Percentiles rank a stretch among this genome's conserved stretches.
These are phyloP conservation scores for Epithemia pelagica DNA, from an alignment of 108 stramenopile species.

Conservation along the genomic window DNA sequence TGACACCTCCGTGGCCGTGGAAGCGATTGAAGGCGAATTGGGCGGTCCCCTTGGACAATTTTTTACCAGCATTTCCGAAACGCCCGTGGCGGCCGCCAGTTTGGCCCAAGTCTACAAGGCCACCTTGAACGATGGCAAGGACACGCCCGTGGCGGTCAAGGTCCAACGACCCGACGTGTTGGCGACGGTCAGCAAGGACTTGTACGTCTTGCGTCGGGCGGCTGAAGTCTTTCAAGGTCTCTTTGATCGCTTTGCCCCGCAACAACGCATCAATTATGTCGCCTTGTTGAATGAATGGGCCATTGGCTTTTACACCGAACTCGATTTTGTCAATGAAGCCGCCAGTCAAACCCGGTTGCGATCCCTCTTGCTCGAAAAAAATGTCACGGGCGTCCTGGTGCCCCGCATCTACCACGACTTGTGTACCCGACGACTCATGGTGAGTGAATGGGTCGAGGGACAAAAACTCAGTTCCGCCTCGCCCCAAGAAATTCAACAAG, in stretches of 20 bases:
- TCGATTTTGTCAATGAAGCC: constrained; percentile 76
- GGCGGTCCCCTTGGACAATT: constrained; percentile 80
- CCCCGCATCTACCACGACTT: constrained; percentile 69
- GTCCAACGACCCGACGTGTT: constrained; percentile 83
- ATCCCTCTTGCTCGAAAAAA: constrained; percentile 45
- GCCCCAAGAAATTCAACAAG: constrained; percentile 47
- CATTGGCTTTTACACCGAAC: constrained; percentile 83
- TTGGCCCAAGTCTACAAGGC: constrained; percentile 87
- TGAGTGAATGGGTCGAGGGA: constrained; percentile 88
- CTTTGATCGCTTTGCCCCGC: constrained; percentile 83
- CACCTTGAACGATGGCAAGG: constrained; percentile 63
- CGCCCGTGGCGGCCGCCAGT: constrained; percentile 84
- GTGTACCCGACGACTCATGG: constrained; percentile 71
- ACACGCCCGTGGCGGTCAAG: constrained; percentile 83
- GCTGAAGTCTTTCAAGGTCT: constrained; percentile 86
- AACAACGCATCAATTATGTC: constrained; percentile 83
- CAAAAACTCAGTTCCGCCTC: constrained; percentile 57
- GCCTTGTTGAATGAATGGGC: constrained; percentile 85
- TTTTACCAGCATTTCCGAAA: constrained; percentile 78
- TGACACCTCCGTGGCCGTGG: constrained; percentile 70
- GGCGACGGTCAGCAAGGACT: constrained; percentile 76
- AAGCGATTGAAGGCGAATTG: constrained; percentile 75
- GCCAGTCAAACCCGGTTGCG: constrained; percentile 66
- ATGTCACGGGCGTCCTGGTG: constrained; percentile 66
- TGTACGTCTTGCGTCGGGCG: constrained; percentile 82